Conservation (phyloP, 2,329 filamentous ascomycete genomes). For the Paecilomyces sp. region DNA sequence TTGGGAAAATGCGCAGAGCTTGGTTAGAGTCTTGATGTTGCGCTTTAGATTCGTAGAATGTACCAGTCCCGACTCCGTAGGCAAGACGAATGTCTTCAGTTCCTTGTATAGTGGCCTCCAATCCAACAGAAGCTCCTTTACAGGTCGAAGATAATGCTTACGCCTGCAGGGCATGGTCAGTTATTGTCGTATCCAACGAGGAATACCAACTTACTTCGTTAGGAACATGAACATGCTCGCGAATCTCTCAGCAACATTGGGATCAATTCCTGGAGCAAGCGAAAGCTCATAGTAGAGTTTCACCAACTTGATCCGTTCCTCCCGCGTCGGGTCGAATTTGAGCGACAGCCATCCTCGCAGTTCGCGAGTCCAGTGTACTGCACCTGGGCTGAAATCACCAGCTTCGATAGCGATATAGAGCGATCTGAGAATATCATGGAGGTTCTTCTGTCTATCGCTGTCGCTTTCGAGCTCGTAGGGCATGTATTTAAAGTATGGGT, state of each 20-base stretch:
- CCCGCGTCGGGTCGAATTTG: conserved; percentile 92
- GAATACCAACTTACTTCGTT: conserved; percentile 63
- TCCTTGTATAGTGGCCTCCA: conserved; percentile 93
- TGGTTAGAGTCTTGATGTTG: conserved; percentile 68
- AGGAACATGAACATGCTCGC: conserved; percentile 93
- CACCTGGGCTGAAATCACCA: conserved; percentile 89
- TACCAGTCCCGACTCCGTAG: conserved; percentile 65
- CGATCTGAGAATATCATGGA: conserved; percentile 84
- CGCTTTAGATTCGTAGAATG: conserved; percentile 57
- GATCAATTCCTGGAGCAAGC: conserved; percentile 82
- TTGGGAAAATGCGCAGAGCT: conserved; percentile 83
- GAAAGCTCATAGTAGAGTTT: conserved; percentile 92
- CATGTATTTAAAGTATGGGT: conserved; percentile 83
- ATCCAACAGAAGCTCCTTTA: conserved; percentile 82
- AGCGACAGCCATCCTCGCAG: conserved; percentile 89
- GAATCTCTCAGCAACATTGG: conserved; percentile 76
- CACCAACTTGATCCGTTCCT: conserved; percentile 74
- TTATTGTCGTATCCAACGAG: not conserved
- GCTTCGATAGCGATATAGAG: conserved; percentile 87
- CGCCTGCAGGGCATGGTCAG: conserved; percentile 51
- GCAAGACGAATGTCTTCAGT: conserved; percentile 81
- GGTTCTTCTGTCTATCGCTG: conserved; percentile 64
- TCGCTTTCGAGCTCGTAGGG: conserved; percentile 85
- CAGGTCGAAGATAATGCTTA: conserved; percentile 89
- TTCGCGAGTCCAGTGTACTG: conserved; percentile 94